These are phyloP conservation scores for Pisolithus albus DNA, from an alignment of 768 basidiomycete species.

Conservation along the genomic window DNA sequence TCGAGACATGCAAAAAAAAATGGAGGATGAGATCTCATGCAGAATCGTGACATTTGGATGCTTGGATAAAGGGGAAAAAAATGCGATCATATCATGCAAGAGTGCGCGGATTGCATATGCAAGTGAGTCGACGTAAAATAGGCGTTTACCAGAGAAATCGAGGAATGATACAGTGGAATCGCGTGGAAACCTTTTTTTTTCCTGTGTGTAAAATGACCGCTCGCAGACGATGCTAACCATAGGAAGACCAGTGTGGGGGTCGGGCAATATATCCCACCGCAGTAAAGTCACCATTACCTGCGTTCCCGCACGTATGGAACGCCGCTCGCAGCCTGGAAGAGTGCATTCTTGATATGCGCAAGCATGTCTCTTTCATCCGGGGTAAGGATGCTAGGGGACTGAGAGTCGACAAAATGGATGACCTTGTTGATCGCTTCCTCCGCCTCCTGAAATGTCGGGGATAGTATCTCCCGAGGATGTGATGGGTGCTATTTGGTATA, in stretches of 20 bases:
- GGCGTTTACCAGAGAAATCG: not conserved
- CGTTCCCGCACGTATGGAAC: conserved; percentile 30
- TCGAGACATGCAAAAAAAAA: not conserved
- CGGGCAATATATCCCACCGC: not conserved
- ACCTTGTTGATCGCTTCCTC: conserved; percentile 51
- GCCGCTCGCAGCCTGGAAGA: conserved; percentile 43
- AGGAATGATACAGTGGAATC: not conserved
- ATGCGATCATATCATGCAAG: not conserved
- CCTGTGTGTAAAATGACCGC: not conserved
- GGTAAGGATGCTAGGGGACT: conserved; percentile 24
- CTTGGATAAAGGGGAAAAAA: not conserved
- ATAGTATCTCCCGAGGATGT: conserved; percentile 26
- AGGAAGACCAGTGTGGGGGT: not conserved
- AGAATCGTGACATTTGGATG: not conserved
- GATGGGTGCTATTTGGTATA: conserved; percentile 29
- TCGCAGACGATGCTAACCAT: not conserved
- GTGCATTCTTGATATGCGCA: conserved; percentile 41
- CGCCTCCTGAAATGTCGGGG: conserved; percentile 42
- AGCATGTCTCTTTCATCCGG: conserved; percentile 36
- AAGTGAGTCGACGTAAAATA: not conserved
- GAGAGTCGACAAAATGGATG: conserved; percentile 45
- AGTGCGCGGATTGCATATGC: conserved; percentile 1
- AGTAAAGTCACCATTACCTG: conserved; percentile 14
- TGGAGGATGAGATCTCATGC: not conserved
- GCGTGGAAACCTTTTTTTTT: not conserved